Evolutionary conservation across 2,329 filamentous ascomycete genomes (phyloP), one percentile per base, ranked within the genome.

Genomic region (Dichotomopilus funicola): DNA sequence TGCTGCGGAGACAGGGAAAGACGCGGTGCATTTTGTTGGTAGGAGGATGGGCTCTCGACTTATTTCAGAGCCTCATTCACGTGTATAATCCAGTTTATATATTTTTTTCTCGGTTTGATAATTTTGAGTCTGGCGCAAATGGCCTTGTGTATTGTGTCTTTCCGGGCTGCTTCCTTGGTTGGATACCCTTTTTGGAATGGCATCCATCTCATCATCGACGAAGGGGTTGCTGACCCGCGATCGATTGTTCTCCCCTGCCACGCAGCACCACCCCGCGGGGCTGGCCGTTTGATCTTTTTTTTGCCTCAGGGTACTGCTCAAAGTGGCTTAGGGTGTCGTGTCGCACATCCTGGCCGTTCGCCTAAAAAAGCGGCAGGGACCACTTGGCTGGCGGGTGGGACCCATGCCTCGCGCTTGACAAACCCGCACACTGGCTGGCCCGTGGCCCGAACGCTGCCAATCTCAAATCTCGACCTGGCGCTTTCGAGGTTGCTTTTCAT

Each of bases 291-390:
- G 48, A 60, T 44, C 53, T 45, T 45, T 44, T 42, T 60, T 54
- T 40, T 54, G 54, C 54, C 46, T 51, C 50, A 55, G 49, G 36
- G 11, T 12, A 12, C 40, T 56, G 41, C 48, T 49, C 53, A 5
- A 41, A 61, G 48, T 34, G 56, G 62, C 31, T 59, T 61, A 63
- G 63, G 60, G 60, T 61, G 42, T 33, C 56, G 54, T 37, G 51
- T 50, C 54, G 50, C 53, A 55, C 19, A 44, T 59, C 61, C 61
- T 61, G 61, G 63, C 61, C 59, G 62, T 61, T 61, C 61, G 63
- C 61, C 63, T 63, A 64, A 63, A 62, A 57, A 59, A 61, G 60
- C 61, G 59, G 59, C 62, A 61, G 58, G 59, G 49, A 61, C 61
- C 58, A 59, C 56, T 58, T 54, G 52, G 48, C 47, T 43, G 51